A percentile compares a stretch with the other conserved stretches of the same genome.
These are phyloP conservation scores for Carnegiea gigantea DNA, from an alignment of 179 eudicot species.

Conservation along the genomic window DNA sequence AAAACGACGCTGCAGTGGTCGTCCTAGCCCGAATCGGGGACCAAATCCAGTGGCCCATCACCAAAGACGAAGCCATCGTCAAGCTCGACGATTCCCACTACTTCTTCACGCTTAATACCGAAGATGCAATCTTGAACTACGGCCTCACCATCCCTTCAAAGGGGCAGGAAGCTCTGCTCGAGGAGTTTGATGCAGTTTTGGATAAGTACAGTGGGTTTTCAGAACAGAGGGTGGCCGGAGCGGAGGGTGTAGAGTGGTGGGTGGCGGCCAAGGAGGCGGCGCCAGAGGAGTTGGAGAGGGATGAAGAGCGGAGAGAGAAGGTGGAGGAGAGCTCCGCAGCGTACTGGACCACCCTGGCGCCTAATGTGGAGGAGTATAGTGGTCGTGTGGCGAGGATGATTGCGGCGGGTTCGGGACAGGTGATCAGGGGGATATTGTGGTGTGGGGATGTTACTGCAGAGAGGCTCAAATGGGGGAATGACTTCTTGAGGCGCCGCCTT, in stretches of 20 bases:
- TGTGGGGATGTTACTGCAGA: conserved; percentile 89
- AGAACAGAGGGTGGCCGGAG: conserved; percentile 43
- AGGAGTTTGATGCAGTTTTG: conserved; percentile 48
- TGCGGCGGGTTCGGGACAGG: conserved; percentile 66
- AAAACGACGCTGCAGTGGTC: conserved; percentile 54
- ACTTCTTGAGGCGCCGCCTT: conserved; percentile 52
- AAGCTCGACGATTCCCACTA: conserved; percentile 76
- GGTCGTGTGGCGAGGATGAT: conserved; percentile 64
- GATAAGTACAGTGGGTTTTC: conserved; percentile 55
- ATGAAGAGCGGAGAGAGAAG: conserved; percentile 32
- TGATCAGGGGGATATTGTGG: conserved; percentile 81
- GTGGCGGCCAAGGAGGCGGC: conserved; percentile 41
- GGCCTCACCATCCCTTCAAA: conserved; percentile 65
- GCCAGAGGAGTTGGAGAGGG: conserved; percentile 50
- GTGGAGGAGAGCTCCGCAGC: conserved; percentile 58
- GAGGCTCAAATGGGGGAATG: conserved; percentile 82
- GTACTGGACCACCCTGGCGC: conserved; percentile 80
- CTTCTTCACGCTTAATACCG: conserved; percentile 49
- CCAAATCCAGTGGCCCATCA: conserved; percentile 74
- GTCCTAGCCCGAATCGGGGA: conserved; percentile 62
- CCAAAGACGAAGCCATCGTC: conserved; percentile 70
- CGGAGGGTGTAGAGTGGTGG: conserved; percentile 40
- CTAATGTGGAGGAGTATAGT: conserved; percentile 84
- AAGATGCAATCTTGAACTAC: conserved; percentile 45
- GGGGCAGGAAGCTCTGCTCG: conserved; percentile 47